These are phyloP conservation scores for Dryas alaskensis DNA, from an alignment of 306 rosid genomes.

Conservation along the genomic window DNA sequence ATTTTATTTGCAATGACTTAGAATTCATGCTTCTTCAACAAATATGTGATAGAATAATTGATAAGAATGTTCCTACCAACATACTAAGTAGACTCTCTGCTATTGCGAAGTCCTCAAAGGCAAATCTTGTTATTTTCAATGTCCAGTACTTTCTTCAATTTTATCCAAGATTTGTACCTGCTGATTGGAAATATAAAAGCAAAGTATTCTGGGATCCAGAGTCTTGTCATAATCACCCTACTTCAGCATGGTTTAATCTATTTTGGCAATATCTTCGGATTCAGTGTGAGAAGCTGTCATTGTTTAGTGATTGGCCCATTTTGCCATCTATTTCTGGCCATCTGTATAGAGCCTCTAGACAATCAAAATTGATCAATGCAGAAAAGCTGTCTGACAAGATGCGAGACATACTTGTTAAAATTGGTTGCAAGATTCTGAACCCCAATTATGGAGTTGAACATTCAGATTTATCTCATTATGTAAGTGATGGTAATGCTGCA, in stretches of 20 bases:
- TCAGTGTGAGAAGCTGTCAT: slow-evolving; percentile 51
- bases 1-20: slow-evolving; percentile 76
- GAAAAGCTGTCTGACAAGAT: slow-evolving; percentile 55
- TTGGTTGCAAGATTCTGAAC: slow-evolving; percentile 76
- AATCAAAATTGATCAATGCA: slow-evolving; percentile 65
- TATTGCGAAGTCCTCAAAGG: slow-evolving; percentile 74
- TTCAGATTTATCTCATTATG: slow-evolving; percentile 63
- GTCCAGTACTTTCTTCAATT: slow-evolving; percentile 63
- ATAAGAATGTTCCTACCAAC: slow-evolving; percentile 54
- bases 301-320: slow-evolving; percentile 90
- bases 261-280: slow-evolving; percentile 77
- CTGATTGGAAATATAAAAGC: slow-evolving; percentile 80
- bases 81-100: slow-evolving; percentile 67
- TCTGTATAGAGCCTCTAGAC: slow-evolving; percentile 66
- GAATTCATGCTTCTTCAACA: slow-evolving; percentile 66
- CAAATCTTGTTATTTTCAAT: slow-evolving; percentile 60
- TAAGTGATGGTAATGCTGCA: slow-evolving; percentile 60
- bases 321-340: slow-evolving; percentile 79
- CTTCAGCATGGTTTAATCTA: slow-evolving; percentile 69
- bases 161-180: slow-evolving; percentile 67
- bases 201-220: slow-evolving; percentile 82
- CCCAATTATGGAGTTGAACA: slow-evolving; percentile 63
- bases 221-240: slow-evolving; percentile 63
- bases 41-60: slow-evolving; percentile 66
- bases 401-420: slow-evolving; percentile 55